Conservation (phyloP, 169 alveolate species). For the Toxoplasma gondii region DNA sequence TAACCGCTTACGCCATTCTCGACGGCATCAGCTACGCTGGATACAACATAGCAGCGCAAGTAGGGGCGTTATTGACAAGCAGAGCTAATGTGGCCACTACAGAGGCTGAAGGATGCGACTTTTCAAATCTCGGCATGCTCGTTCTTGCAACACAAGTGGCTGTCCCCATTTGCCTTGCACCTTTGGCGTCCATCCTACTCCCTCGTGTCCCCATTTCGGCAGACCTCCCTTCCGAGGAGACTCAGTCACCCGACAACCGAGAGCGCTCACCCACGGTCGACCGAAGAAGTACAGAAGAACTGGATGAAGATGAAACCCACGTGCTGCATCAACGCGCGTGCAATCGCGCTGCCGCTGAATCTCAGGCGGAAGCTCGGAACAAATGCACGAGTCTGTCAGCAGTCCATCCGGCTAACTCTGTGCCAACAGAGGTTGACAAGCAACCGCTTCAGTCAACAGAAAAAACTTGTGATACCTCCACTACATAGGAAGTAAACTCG, state of each 20-base stretch:
- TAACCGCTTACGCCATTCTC: conserved; percentile 51
- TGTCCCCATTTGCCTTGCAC: background rate
- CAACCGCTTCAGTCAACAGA: no score
- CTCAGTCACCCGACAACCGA: no score
- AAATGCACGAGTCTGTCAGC: no score
- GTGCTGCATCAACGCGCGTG: no score
- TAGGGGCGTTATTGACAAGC: background rate
- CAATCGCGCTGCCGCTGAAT: no score
- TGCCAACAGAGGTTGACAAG: no score
- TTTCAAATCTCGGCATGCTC: background rate
- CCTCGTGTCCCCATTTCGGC: conserved; percentile 9
- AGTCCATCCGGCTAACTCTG: no score
- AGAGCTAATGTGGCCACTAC: background rate
- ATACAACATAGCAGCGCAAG: background rate
- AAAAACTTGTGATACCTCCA: no score
- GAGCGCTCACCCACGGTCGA: background rate
- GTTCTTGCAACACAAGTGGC: background rate
- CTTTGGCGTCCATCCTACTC: conserved; percentile 34
- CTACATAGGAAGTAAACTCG: no score
- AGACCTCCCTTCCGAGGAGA: background rate
- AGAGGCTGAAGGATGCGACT: background rate
- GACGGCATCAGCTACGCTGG: conserved; percentile 53
- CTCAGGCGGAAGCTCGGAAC: no score
- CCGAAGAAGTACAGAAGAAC: no score
- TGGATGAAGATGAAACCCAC: no score